Evolutionary conservation across 1,139 yeast species (phyloP).

Genomic region (Sugiyamaella novakii): DNA sequence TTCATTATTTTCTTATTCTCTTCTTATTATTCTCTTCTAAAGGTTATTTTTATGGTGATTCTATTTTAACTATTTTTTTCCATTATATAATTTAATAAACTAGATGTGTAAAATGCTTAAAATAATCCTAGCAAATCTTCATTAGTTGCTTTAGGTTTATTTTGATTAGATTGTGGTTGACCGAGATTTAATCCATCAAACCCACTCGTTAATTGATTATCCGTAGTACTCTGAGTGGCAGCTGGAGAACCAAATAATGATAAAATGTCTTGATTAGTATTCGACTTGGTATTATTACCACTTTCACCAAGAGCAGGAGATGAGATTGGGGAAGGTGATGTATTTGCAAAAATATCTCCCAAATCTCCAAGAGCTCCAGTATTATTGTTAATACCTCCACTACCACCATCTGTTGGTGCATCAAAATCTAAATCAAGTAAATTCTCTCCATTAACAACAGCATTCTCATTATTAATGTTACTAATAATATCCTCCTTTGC

Average conservation of each 20-base stretch:
- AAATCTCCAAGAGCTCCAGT: conserved; percentile 37
- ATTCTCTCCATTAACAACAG: conserved; percentile 65
- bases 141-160: conserved; percentile 37
- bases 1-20: background rate
- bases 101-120: too few species aligned
- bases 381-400: conserved; percentile 28
- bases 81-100: conserved; percentile 4
- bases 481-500: conserved; percentile 78
- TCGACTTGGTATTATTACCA: conserved; percentile 27
- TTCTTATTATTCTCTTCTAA: background rate
- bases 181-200: conserved; percentile 33
- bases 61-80: conserved; percentile 1
- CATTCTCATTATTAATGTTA: conserved; percentile 45
- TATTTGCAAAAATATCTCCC: conserved; percentile 39
- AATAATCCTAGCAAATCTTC: conserved; percentile 63
- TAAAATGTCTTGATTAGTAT: conserved; percentile 37
- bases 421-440: conserved; percentile 80
- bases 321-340: conserved; percentile 37
- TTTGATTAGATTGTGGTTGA: conserved; percentile 26
- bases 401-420: conserved; percentile 31
- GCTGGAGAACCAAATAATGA: conserved; percentile 36
- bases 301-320: conserved; percentile 24
- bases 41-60: too few species aligned
- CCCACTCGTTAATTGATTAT: conserved; percentile 28
- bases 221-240: conserved; percentile 35